Percentiles rank a stretch among this genome's conserved stretches.
Evolutionary conservation across 106 monocot species (phyloP).

Genomic region (Platanthera zijinensis): DNA sequence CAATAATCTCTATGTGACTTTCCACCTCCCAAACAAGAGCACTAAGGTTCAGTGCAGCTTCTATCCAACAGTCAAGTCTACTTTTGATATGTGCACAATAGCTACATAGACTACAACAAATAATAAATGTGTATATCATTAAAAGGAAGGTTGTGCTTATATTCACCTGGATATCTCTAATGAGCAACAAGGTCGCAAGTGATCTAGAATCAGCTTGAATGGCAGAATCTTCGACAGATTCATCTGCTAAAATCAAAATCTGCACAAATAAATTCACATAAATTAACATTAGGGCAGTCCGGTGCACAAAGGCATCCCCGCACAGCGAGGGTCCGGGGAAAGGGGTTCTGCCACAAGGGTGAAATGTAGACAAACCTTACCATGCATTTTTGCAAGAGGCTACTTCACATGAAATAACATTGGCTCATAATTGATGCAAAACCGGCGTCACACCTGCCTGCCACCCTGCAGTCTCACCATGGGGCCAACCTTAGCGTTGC

Average conservation of each 20-base stretch:
- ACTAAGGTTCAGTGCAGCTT: no score
- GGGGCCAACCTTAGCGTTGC: no score
- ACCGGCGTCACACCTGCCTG: no score
- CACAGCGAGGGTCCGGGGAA: no score
- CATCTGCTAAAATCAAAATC: conserved; percentile 77
- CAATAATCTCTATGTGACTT: no score
- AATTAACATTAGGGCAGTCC: no score
- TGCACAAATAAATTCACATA: conserved; percentile 5
- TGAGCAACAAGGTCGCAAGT: conserved; percentile 60
- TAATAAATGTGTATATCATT: neutral
- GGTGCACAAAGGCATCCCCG: no score
- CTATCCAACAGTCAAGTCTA: neutral
- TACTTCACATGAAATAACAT: neutral
- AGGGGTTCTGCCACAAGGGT: no score
- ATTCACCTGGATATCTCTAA: conserved; percentile 68
- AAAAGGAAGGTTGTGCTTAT: neutral
- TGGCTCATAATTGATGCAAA: neutral
- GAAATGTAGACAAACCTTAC: no score
- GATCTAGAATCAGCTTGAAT: conserved; percentile 77
- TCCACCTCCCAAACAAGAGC: no score
- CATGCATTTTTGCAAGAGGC: no score
- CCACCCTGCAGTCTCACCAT: no score
- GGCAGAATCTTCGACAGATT: conserved; percentile 71
- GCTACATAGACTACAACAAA: conserved; percentile 34
- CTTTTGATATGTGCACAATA: neutral